phyloP scores from a whole-genome alignment of 2,329 filamentous ascomycete genomes.

The Colletotrichum musicola region DNA sequence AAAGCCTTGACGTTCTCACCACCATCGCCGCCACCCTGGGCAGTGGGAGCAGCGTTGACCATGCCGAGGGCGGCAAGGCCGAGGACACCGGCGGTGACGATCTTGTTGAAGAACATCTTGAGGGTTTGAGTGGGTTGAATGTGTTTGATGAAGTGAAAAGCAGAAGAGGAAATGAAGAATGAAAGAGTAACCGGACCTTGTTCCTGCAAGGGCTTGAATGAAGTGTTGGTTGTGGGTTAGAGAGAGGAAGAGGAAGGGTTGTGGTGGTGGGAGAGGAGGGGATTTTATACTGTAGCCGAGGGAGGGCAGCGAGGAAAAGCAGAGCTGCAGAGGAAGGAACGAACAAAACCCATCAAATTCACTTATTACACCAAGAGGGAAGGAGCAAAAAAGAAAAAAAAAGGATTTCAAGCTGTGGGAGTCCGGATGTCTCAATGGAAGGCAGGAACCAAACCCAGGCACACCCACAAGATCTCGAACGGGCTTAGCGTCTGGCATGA shows the following conservation, averaged over 20 bases:
- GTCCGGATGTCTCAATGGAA: background rate
- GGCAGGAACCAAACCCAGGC: background rate
- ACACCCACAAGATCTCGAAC: background rate
- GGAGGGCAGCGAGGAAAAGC: background rate
- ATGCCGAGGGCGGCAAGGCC: constrained; percentile 3
- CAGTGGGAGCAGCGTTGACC: background rate
- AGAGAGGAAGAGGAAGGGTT: background rate
- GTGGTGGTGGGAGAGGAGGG: background rate
- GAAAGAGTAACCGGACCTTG: constrained; percentile 1
- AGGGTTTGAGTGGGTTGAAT: background rate
- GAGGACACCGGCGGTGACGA: background rate
- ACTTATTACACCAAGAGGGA: background rate
- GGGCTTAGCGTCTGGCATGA: background rate
- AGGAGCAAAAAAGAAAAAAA: too few relatives aligned
- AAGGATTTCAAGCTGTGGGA: background rate
- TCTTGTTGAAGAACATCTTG: constrained; percentile 7
- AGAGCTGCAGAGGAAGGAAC: background rate
- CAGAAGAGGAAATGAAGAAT: too few relatives aligned
- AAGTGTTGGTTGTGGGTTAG: background rate
- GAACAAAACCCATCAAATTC: too few relatives aligned
- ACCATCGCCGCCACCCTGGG: background rate
- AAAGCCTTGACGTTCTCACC: background rate
- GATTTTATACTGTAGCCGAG: background rate
- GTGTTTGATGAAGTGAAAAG: constrained; percentile 1
- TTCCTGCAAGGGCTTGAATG: background rate